Base-by-base conservation (phyloP, 1,284 basidiomycete species). In the Cryptococcus sp. region DNA sequence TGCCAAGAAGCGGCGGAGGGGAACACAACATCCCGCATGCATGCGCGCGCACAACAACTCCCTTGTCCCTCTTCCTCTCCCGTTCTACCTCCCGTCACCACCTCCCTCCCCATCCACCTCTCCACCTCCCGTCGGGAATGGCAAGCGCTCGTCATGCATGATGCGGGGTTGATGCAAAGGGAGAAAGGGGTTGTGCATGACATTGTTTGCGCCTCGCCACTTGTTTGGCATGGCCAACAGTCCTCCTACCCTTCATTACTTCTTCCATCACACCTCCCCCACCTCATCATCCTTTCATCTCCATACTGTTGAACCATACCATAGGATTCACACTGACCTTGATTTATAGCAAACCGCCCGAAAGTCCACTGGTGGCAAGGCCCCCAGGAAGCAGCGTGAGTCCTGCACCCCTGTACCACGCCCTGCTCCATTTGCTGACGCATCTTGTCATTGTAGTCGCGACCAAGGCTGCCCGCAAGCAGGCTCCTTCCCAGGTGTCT, bases 311-410 rank as follows among this genome's bases (percentile, higher is more conserved):
- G 28, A 33, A 33, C 28, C 28, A 33, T 33, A 33, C 9, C 28
- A 9, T 33, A 33, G 28, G n/a, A 48, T 33, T 42, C 36, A 39
- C 24, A 52, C 56, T 55, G 50, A 56, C 50, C 21, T 37, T 33
- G 57, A 40, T 47, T 57, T 53, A 38, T 69, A 81, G 83, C 84
- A 85, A 80, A 85, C 84, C 69, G 84, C 84, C 60, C 82, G 84
- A 68, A 84, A 84, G 77, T 83, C 83, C 49, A 84, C 83, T 66
- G 83, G 83, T 76, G 79, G 79, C 64, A 81, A 82, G 72, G 80
- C 80, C 38, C 80, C 80, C 56, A 72, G 80, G 60, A 82, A 82
- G 78, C 81, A 82, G 71, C 79, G 74, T 76, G 57, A 69, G 73
- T 70, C 20, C 1, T 35, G 23, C 33, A 35, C 38, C 46, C 18